These are phyloP conservation scores for Butyriboletus loyo DNA, from an alignment of 768 basidiomycete genomes.

Conservation along the genomic window DNA sequence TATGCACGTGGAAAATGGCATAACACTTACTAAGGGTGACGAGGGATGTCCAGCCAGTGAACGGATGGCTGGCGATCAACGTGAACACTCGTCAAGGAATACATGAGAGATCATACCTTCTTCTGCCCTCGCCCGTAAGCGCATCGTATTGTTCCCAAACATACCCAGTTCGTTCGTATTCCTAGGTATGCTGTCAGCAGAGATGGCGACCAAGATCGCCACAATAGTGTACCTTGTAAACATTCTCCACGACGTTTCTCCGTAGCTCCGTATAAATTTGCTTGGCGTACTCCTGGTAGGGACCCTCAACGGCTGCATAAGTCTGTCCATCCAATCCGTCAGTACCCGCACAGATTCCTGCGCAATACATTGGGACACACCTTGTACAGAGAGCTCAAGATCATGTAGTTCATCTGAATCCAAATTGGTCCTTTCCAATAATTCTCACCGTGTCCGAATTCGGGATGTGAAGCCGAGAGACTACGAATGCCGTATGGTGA, in stretches of 20 bases:
- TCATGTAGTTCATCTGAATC: constrained; percentile 97
- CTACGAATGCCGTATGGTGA: constrained; percentile 88
- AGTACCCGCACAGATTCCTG: neutral
- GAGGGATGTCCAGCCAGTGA: constrained; percentile 95
- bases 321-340: constrained; percentile 43
- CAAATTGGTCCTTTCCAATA: constrained; percentile 98
- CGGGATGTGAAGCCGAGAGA: constrained; percentile 81
- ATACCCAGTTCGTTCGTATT: constrained; percentile 89
- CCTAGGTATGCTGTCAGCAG: constrained; percentile 42
- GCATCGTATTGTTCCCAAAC: constrained; percentile 98
- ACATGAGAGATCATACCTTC: constrained; percentile 60
- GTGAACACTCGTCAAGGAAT: constrained; percentile 6
- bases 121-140: constrained; percentile 72
- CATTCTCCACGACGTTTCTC: constrained; percentile 81
- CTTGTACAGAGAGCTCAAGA: constrained; percentile 73
- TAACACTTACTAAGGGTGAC: constrained; percentile 74
- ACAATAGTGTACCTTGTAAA: constrained; percentile 54
- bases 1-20: neutral
- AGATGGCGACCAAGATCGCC: neutral
- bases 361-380: constrained; percentile 34
- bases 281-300: constrained; percentile 69
- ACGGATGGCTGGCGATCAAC: constrained; percentile 68
- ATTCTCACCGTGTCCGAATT: constrained; percentile 90
- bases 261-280: constrained; percentile 80
- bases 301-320: constrained; percentile 78